phyloP scores from a whole-genome alignment of 129 eudicot genomes.

The Scalesia atractyloides region DNA sequence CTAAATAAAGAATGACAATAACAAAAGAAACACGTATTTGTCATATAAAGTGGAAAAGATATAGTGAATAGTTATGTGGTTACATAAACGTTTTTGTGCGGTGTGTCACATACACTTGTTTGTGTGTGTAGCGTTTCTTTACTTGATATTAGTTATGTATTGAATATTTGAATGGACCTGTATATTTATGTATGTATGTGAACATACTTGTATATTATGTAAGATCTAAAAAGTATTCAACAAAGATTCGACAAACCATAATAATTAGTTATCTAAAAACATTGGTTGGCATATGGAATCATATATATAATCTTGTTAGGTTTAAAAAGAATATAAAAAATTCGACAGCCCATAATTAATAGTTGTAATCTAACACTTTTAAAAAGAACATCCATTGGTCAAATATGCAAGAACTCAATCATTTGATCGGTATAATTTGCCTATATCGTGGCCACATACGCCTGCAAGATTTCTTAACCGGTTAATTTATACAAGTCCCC shows the following conservation, averaged over 20 bases:
- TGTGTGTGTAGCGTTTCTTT: too few species aligned
- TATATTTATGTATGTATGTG: too few species aligned
- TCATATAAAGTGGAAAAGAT: too few species aligned
- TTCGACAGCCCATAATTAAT: conserved; percentile 37
- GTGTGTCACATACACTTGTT: too few species aligned
- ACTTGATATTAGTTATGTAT: too few species aligned
- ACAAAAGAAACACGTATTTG: too few species aligned
- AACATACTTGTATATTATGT: background rate
- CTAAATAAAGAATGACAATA: too few species aligned
- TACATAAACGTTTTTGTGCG: too few species aligned
- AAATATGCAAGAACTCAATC: conserved; percentile 26
- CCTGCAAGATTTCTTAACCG: conserved; percentile 12
- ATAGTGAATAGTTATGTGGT: too few species aligned
- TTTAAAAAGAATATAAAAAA: conserved; percentile 15
- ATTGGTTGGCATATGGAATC: background rate
- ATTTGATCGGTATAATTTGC: conserved; percentile 35
- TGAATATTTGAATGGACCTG: too few species aligned
- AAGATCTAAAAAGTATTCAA: background rate
- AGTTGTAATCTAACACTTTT: conserved; percentile 2
- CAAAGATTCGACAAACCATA: conserved; percentile 15
- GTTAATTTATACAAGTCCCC: background rate
- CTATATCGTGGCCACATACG: conserved; percentile 29
- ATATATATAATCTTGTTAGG: conserved; percentile 16
- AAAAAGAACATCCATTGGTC: conserved; percentile 19
- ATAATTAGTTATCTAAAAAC: background rate